These are phyloP conservation scores for Orbilia ellipsospora DNA, from an alignment of 2,329 filamentous ascomycete genomes.

Conservation along the genomic window DNA sequence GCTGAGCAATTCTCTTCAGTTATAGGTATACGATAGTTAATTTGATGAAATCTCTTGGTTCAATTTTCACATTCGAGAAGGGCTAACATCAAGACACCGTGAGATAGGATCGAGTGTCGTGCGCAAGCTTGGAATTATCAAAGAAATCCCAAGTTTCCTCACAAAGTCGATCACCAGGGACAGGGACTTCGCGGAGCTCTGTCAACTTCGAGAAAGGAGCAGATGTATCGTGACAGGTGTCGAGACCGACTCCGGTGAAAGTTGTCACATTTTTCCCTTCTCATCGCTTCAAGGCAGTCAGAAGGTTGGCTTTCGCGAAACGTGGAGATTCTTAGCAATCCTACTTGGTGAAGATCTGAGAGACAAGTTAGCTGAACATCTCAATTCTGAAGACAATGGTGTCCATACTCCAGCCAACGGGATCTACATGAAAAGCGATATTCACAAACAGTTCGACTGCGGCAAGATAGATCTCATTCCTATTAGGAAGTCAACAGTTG, in stretches of 20 bases:
- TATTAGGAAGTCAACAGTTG: neutral
- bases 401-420: neutral
- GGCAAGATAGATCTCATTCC: neutral
- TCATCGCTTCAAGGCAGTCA: neutral
- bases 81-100: too few relatives aligned
- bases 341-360: conserved; percentile 1
- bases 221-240: neutral
- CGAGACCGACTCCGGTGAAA: neutral
- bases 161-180: neutral
- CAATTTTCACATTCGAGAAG: too few relatives aligned
- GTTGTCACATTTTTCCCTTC: neutral
- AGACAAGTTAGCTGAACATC: neutral
- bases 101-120: too few relatives aligned
- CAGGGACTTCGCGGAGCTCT: neutral
- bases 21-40: neutral
- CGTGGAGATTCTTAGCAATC: conserved; percentile 7
- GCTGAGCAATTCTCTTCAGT: neutral
- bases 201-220: neutral
- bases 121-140: too few relatives aligned
- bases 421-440: neutral
- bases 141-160: too few relatives aligned
- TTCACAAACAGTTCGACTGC: neutral
- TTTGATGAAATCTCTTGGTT: neutral
- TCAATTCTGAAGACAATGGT: neutral
- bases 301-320: neutral